phyloP scores from a whole-genome alignment of 208 protist genomes.

The Leishmania gerbilli region DNA sequence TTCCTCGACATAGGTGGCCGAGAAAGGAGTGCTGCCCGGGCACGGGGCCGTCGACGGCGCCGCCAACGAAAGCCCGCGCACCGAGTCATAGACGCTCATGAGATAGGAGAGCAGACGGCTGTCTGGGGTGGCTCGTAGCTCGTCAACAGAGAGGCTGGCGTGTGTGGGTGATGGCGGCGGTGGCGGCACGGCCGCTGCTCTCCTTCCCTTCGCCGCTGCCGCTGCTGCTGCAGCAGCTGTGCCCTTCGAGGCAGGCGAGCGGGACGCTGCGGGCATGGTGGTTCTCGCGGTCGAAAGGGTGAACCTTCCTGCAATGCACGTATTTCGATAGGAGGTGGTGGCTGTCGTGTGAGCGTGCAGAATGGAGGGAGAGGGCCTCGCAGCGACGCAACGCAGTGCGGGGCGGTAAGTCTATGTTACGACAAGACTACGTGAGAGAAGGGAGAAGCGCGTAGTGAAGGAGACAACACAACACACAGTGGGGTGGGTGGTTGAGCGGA shows the following conservation, averaged over 20 bases:
- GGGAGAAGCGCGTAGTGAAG: neutral
- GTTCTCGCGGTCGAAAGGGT: neutral
- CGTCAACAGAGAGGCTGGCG: slow-evolving; percentile 11
- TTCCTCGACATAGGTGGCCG: slow-evolving; percentile 34
- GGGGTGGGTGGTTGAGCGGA: neutral
- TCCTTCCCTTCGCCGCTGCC: neutral
- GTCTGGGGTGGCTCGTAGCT: slow-evolving; percentile 27
- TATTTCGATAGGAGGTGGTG: neutral
- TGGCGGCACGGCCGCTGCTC: neutral
- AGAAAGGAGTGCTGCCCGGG: slow-evolving; percentile 20
- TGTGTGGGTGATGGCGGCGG: neutral
- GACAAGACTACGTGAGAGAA: neutral
- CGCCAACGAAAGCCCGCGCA: slow-evolving; percentile 10
- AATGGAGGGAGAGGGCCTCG: neutral
- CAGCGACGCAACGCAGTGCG: neutral
- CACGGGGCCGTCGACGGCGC: neutral
- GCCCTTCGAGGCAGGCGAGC: neutral
- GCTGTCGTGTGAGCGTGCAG: neutral
- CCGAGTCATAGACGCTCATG: slow-evolving; percentile 12
- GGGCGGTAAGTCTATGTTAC: neutral
- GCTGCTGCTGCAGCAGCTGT: neutral
- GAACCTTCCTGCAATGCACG: neutral
- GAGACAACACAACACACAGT: neutral
- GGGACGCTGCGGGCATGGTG: neutral
- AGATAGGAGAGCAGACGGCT: slow-evolving; percentile 32